These are phyloP conservation scores for Paraphoma sp. DNA, from an alignment of 2,329 filamentous ascomycete genomes.

Conservation along the genomic window DNA sequence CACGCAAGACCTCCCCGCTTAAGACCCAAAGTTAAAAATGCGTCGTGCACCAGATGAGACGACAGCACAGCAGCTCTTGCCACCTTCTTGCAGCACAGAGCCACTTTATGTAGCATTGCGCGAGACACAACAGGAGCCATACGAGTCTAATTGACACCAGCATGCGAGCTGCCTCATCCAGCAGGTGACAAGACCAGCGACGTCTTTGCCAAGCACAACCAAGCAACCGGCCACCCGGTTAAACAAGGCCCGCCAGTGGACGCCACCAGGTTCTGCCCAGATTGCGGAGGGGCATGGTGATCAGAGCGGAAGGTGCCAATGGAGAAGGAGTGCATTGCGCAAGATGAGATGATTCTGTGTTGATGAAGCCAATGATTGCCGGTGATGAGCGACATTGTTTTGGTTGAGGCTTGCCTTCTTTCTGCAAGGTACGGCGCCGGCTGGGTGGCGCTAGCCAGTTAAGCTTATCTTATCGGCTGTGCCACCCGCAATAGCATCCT, in stretches of 20 bases:
- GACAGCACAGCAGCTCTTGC: slow-evolving; percentile 9
- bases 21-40: slow-evolving; percentile 11
- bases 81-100: not conserved
- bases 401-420: not conserved
- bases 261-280: slow-evolving; percentile 10
- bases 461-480: slow-evolving; percentile 1
- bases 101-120: slow-evolving; percentile 25
- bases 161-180: slow-evolving; percentile 41
- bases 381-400: slow-evolving; percentile 1
- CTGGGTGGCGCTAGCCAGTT: not conserved
- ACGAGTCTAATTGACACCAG: slow-evolving; percentile 27
- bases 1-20: slow-evolving; percentile 1
- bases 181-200: slow-evolving; percentile 43
- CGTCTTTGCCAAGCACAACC: slow-evolving; percentile 36
- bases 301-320: slow-evolving; percentile 34
- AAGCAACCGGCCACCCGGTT: slow-evolving; percentile 41
- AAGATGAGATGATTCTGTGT: slow-evolving; percentile 3
- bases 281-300: slow-evolving; percentile 19
- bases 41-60: slow-evolving; percentile 23
- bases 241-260: slow-evolving; percentile 30
- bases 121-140: slow-evolving; percentile 15
- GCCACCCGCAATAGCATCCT: not conserved
- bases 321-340: not conserved
- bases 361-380: not conserved
- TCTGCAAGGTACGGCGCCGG: slow-evolving; percentile 6